Evolutionary conservation across 352 stramenopile species (phyloP).

Genomic region (Phytopythium aichiense): DNA sequence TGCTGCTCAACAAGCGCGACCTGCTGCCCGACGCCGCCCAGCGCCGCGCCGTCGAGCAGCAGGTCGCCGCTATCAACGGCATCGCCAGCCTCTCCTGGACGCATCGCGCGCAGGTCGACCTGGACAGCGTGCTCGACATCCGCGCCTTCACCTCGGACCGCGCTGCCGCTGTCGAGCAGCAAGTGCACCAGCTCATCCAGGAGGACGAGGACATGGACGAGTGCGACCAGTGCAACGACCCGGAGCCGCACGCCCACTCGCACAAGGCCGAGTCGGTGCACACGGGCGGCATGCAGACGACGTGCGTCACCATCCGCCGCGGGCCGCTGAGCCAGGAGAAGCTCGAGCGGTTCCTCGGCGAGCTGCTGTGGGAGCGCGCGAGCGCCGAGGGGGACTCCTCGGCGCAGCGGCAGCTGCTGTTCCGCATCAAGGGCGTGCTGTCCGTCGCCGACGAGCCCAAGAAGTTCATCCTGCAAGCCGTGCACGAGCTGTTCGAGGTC

Average conservation of each 20-base stretch:
- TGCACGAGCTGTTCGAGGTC: slow-evolving; percentile 80
- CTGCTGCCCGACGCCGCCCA: slow-evolving; percentile 73
- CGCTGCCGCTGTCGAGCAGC: slow-evolving; percentile 51
- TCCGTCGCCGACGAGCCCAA: slow-evolving; percentile 38
- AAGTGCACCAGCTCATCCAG: slow-evolving; percentile 18
- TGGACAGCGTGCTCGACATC: slow-evolving; percentile 76
- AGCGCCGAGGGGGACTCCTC: slow-evolving; percentile 14
- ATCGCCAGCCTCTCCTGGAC: slow-evolving; percentile 68
- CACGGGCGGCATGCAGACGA: slow-evolving; percentile 69
- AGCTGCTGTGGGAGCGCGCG: slow-evolving; percentile 62
- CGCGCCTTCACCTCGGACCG: slow-evolving; percentile 71
- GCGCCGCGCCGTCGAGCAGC: slow-evolving; percentile 33
- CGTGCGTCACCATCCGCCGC: slow-evolving; percentile 45
- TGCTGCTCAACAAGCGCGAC: slow-evolving; percentile 99
- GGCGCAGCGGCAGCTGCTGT: slow-evolving; percentile 37
- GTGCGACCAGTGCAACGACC: slow-evolving; percentile 12
- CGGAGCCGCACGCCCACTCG: slow-evolving; percentile 1
- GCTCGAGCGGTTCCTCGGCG: slow-evolving; percentile 67
- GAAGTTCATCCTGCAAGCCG: slow-evolving; percentile 81
- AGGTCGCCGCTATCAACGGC: slow-evolving; percentile 55
- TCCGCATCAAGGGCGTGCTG: slow-evolving; percentile 75
- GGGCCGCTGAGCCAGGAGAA: slow-evolving; percentile 40
- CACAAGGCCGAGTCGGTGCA: slow-evolving; percentile 22
- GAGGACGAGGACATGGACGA: slow-evolving; percentile 9
- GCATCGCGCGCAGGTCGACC: slow-evolving; percentile 44